Conservation (phyloP, 148 eudicot species). For the Drosera capensis region DNA sequence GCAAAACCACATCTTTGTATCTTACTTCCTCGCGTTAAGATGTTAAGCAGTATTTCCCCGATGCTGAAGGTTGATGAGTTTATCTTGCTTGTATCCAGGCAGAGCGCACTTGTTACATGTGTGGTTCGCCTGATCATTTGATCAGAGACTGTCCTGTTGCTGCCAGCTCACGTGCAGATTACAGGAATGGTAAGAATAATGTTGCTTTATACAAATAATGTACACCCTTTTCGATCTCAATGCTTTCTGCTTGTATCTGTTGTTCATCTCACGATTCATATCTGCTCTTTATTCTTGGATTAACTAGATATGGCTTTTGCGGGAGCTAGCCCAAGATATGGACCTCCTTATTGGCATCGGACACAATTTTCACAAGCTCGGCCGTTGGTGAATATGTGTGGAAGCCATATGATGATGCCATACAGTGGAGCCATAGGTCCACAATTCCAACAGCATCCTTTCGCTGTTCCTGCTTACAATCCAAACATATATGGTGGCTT, state of each 20-base stretch:
- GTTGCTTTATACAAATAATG: neutral
- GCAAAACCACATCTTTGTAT: no score
- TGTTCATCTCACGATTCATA: conserved; percentile 4
- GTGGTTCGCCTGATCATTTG: conserved; percentile 67
- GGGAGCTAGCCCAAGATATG: conserved; percentile 31
- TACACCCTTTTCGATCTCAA: no score
- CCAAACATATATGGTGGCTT: conserved; percentile 27
- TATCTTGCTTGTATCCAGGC: conserved; percentile 21
- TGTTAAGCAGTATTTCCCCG: neutral
- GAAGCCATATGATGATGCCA: conserved; percentile 41
- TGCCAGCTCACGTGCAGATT: conserved; percentile 19
- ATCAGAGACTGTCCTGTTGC: conserved; percentile 51
- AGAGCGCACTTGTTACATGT: conserved; percentile 41
- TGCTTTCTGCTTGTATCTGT: neutral
- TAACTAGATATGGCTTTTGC: conserved; percentile 27
- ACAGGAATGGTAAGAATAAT: conserved; percentile 20
- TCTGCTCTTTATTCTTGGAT: conserved; percentile 6
- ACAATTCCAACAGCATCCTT: conserved; percentile 12
- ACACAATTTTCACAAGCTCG: conserved; percentile 19
- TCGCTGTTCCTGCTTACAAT: conserved; percentile 27
- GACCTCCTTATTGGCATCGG: conserved; percentile 42
- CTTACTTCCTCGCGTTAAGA: no score
- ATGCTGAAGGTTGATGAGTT: neutral
- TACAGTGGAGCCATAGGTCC: conserved; percentile 35
- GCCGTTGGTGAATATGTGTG: conserved; percentile 32